Percentiles rank a stretch among this genome's conserved stretches.
These are phyloP conservation scores for Serendipita sp. DNA, from an alignment of 1,284 basidiomycete species.

Conservation along the genomic window DNA sequence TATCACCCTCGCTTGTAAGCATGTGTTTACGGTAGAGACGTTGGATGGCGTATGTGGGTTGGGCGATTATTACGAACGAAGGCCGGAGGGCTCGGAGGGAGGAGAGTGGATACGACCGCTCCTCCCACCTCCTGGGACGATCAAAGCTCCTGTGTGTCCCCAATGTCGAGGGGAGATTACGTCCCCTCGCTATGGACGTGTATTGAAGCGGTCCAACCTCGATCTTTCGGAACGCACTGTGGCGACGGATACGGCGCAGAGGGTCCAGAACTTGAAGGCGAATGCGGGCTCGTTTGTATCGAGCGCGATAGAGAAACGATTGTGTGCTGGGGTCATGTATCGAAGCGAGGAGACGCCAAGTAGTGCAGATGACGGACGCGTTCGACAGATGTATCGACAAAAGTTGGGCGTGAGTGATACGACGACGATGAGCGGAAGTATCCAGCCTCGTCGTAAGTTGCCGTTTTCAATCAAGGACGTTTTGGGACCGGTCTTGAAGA, in stretches of 20 bases:
- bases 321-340: too few species aligned
- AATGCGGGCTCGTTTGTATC: background rate
- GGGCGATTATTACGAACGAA: slow-evolving; percentile 34
- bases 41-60: slow-evolving; percentile 48
- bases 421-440: too few species aligned
- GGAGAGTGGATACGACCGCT: slow-evolving; percentile 24
- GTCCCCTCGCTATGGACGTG: slow-evolving; percentile 40
- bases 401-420: background rate
- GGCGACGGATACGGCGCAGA: slow-evolving; percentile 33
- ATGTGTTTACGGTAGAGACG: slow-evolving; percentile 58
- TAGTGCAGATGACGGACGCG: background rate
- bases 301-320: too few species aligned
- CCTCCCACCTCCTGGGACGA: slow-evolving; percentile 28
- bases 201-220: slow-evolving; percentile 44
- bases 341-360: background rate
- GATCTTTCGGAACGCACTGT: slow-evolving; percentile 52
- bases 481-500: background rate
- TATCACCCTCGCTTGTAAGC: slow-evolving; percentile 50
- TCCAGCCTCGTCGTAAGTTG: too few species aligned
- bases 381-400: background rate
- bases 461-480: background rate
- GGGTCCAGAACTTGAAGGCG: background rate
- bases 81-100: slow-evolving; percentile 20
- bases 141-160: slow-evolving; percentile 37
- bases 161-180: slow-evolving; percentile 38